Conservation (phyloP, 805 yeast species). For the Ogataea naganishii region DNA sequence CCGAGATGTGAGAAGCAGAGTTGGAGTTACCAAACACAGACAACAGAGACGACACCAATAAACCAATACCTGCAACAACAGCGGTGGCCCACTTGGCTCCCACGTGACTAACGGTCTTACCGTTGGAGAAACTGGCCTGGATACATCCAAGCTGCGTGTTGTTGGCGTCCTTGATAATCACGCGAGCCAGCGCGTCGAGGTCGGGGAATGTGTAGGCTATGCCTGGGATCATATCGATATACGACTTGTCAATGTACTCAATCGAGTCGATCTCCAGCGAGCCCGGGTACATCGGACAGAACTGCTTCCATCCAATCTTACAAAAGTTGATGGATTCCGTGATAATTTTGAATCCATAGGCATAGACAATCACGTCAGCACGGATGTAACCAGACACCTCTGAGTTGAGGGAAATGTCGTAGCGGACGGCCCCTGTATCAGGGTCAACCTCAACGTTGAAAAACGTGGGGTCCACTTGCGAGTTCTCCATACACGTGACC, state of each 20-base stretch:
- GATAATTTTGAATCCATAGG: constrained; percentile 76
- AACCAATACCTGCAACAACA: constrained; percentile 79
- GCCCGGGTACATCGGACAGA: constrained; percentile 86
- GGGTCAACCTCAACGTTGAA: constrained; percentile 76
- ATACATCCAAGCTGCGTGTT: constrained; percentile 57
- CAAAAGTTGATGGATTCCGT: constrained; percentile 55
- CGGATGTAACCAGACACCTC: constrained; percentile 55
- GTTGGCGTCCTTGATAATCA: constrained; percentile 28
- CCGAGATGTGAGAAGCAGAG: constrained; percentile 84
- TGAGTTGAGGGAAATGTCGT: constrained; percentile 62
- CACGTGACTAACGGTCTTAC: constrained; percentile 70
- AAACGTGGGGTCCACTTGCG: constrained; percentile 62
- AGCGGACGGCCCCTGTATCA: constrained; percentile 54
- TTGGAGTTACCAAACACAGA: constrained; percentile 81
- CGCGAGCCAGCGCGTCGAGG: constrained; percentile 69
- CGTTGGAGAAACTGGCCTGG: constrained; percentile 67
- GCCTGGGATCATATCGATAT: constrained; percentile 61
- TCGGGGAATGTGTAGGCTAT: constrained; percentile 84
- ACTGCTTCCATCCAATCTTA: constrained; percentile 65
- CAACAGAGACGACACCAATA: constrained; percentile 71
- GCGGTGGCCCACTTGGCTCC: constrained; percentile 95
- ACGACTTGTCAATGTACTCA: constrained; percentile 42
- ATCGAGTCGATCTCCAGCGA: constrained; percentile 66
- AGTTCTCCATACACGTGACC: constrained; percentile 77
- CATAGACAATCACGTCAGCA: constrained; percentile 70